Conservation (phyloP, 176 grass and related monocot genomes). For the Eragrostis curvula region DNA sequence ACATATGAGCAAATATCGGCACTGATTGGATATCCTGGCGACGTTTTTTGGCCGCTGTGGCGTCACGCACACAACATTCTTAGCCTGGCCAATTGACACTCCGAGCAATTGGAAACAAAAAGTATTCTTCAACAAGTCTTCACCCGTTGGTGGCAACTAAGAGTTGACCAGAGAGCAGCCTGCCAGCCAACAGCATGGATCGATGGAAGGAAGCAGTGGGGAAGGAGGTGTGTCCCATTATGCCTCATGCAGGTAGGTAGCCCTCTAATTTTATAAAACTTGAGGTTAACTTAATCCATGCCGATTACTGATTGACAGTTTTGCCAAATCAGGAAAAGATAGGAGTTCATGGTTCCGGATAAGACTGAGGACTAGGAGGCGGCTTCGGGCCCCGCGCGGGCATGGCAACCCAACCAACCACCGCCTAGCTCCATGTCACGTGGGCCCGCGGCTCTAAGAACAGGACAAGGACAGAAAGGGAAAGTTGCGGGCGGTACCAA, state of each 20-base stretch:
- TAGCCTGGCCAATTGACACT: slow-evolving; percentile 22
- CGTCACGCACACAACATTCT: slow-evolving; percentile 24
- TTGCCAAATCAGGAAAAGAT: slow-evolving; percentile 36
- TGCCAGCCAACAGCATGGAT: not conserved
- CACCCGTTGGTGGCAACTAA: slow-evolving; percentile 21
- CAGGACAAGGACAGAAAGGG: slow-evolving; percentile 34
- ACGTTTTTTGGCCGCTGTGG: not conserved
- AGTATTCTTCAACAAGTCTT: not conserved
- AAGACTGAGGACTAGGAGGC: slow-evolving; percentile 12
- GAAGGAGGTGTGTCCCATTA: slow-evolving; percentile 33
- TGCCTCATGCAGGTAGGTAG: not conserved
- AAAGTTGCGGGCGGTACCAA: not conserved
- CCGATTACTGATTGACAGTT: not conserved
- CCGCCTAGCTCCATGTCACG: slow-evolving; percentile 21
- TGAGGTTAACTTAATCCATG: not conserved
- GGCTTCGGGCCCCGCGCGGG: not conserved
- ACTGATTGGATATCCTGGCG: not conserved
- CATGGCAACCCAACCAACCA: slow-evolving; percentile 11
- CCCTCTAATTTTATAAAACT: not conserved
- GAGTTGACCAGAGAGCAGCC: slow-evolving; percentile 22
- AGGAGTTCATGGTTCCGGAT: slow-evolving; percentile 10
- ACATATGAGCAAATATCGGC: not conserved
- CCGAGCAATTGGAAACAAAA: not conserved
- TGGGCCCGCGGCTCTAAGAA: not conserved
- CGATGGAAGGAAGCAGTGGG: not conserved